A percentile compares a stretch with the other conserved stretches of the same genome.
phyloP scores from a whole-genome alignment of 108 stramenopile genomes.

The Cyclotella distinguenda region DNA sequence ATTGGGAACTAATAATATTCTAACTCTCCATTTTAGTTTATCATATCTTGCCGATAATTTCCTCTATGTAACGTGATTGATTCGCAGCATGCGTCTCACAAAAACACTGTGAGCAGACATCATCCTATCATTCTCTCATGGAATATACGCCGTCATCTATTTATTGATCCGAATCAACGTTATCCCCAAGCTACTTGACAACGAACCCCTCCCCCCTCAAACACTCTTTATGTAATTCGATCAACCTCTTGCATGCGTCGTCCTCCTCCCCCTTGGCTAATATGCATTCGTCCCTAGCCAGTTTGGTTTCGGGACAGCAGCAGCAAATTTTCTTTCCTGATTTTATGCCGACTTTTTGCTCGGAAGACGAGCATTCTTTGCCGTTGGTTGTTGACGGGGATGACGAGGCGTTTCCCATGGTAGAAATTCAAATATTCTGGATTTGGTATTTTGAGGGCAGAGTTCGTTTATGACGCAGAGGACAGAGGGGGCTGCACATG shows the following conservation, averaged over 20 bases:
- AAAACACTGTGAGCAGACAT: too few relatives aligned
- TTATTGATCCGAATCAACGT: background rate
- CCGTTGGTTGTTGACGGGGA: conserved; percentile 10
- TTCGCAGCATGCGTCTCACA: too few relatives aligned
- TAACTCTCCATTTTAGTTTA: too few relatives aligned
- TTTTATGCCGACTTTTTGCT: conserved; percentile 86
- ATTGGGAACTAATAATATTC: too few relatives aligned
- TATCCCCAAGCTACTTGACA: conserved; percentile 66
- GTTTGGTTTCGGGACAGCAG: conserved; percentile 96
- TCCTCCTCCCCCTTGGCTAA: conserved; percentile 91
- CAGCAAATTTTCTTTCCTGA: conserved; percentile 99
- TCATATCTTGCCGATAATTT: too few relatives aligned
- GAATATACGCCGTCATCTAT: too few relatives aligned
- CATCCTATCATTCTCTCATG: too few relatives aligned
- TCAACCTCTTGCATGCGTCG: conserved; percentile 80
- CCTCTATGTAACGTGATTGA: too few relatives aligned
- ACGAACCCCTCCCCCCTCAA: conserved; percentile 93
- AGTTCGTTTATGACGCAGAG: background rate
- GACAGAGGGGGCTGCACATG: background rate
- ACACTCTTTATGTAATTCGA: conserved; percentile 97
- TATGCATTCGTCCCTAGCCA: conserved; percentile 94
- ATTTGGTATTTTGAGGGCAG: background rate
- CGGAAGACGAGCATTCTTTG: background rate
- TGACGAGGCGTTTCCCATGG: conserved; percentile 51
- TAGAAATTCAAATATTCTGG: background rate